Evolutionary conservation across 345 rosid species (phyloP).

Genomic region (Eutrema japonicum): DNA sequence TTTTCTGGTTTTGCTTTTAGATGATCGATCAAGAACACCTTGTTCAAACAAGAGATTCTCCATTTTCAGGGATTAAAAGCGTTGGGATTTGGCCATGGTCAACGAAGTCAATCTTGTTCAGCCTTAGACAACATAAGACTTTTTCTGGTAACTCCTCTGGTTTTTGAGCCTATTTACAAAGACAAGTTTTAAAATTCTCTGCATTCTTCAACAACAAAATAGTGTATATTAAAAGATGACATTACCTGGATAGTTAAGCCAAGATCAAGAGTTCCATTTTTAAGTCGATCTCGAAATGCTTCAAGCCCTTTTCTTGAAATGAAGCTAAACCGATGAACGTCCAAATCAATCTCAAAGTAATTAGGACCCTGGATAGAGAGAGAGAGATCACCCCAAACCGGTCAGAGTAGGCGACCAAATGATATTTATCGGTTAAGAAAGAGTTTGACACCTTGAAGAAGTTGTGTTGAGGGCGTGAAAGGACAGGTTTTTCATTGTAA

Average conservation of each 20-base stretch:
- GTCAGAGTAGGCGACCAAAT: neutral
- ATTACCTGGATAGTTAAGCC: conserved; percentile 88
- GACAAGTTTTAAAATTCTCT: neutral
- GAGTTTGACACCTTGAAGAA: conserved; percentile 56
- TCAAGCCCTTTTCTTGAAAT: conserved; percentile 90
- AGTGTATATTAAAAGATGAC: neutral
- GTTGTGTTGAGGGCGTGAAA: conserved; percentile 87
- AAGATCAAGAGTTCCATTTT: conserved; percentile 71
- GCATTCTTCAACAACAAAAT: conserved; percentile 6
- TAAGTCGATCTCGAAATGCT: conserved; percentile 74
- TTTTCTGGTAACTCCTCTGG: conserved; percentile 86
- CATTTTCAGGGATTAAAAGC: conserved; percentile 51
- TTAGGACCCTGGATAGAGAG: conserved; percentile 61
- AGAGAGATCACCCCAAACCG: neutral
- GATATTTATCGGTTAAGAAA: neutral
- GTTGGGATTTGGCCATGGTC: conserved; percentile 76
- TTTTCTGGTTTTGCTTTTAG: neutral
- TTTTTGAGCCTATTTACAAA: conserved; percentile 70
- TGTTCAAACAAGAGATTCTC: conserved; percentile 33
- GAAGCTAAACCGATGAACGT: conserved; percentile 87
- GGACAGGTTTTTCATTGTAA: conserved; percentile 87
- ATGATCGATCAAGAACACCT: neutral
- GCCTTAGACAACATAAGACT: conserved; percentile 74
- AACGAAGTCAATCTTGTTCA: conserved; percentile 78
- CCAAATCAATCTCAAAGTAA: conserved; percentile 90